Conservation (phyloP, 371 early-diverging fungal species). For the Zopfochytrium polystomum region DNA sequence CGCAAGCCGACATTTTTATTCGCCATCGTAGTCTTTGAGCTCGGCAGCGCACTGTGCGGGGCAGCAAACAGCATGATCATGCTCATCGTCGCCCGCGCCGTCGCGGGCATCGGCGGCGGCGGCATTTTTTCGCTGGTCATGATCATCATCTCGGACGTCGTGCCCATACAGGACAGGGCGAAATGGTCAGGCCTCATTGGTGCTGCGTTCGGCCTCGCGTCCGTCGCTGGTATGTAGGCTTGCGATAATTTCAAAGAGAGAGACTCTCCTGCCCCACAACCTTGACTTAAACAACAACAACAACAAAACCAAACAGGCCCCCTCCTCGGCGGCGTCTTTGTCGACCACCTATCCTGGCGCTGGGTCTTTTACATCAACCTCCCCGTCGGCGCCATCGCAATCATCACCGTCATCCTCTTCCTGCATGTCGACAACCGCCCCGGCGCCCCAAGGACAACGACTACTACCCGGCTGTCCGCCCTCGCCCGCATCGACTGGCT, state of each 20-base stretch:
- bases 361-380: too few relatives aligned
- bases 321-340: too few relatives aligned
- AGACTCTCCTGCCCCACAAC: slow-evolving; percentile 44
- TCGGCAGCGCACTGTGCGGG: too few relatives aligned
- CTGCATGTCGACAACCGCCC: slow-evolving; percentile 47
- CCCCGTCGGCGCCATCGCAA: slow-evolving; percentile 54
- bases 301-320: slow-evolving; percentile 48
- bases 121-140: too few relatives aligned
- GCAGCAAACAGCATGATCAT: too few relatives aligned
- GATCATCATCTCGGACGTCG: slow-evolving; percentile 80
- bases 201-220: too few relatives aligned
- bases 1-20: slow-evolving; percentile 67
- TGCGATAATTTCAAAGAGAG: slow-evolving; percentile 22
- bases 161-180: slow-evolving; percentile 60
- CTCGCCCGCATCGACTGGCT: too few relatives aligned
- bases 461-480: slow-evolving; percentile 11
- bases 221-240: not conserved
- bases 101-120: slow-evolving; percentile 61
- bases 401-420: slow-evolving; percentile 51
- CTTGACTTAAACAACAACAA: not conserved
- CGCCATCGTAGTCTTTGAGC: too few relatives aligned
- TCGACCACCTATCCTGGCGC: too few relatives aligned
- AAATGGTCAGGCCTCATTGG: slow-evolving; percentile 32
- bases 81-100: slow-evolving; percentile 68
- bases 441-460: slow-evolving; percentile 8